Conservation (phyloP, 2,329 filamentous ascomycete species). For the Colletotrichum brevisporum region DNA sequence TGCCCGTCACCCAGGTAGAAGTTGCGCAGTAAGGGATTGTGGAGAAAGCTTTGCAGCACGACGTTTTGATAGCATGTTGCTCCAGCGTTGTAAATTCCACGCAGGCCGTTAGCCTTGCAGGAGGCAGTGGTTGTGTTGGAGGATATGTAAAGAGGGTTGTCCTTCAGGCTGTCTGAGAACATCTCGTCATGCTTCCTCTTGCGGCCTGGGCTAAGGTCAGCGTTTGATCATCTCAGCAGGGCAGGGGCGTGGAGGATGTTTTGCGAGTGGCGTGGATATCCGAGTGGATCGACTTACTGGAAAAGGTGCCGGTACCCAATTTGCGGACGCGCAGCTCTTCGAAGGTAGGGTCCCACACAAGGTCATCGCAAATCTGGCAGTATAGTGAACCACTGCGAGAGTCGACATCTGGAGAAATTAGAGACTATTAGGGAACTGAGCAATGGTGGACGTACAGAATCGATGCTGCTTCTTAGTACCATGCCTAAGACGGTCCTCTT, state of each 20-base stretch:
- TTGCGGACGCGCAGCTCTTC: slow-evolving; percentile 82
- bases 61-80: slow-evolving; percentile 99
- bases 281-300: slow-evolving; percentile 62
- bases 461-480: slow-evolving; percentile 78
- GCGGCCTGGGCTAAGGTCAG: slow-evolving; percentile 60
- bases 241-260: too few species aligned
- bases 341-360: slow-evolving; percentile 85
- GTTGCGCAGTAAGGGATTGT: slow-evolving; percentile 91
- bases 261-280: not conserved
- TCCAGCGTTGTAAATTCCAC: slow-evolving; percentile 97
- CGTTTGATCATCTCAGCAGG: not conserved
- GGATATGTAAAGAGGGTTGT: slow-evolving; percentile 83
- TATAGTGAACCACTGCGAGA: slow-evolving; percentile 81
- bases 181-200: slow-evolving; percentile 84
- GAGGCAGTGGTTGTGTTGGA: slow-evolving; percentile 84
- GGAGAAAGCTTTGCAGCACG: slow-evolving; percentile 91
- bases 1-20: slow-evolving; percentile 95
- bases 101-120: slow-evolving; percentile 88
- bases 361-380: slow-evolving; percentile 86
- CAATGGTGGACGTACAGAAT: slow-evolving; percentile 72
- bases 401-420: slow-evolving; percentile 75
- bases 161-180: slow-evolving; percentile 73
- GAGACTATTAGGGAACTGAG: slow-evolving; percentile 14
- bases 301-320: slow-evolving; percentile 75
- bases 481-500: slow-evolving; percentile 77